Evolutionary conservation across 2,329 filamentous ascomycete genomes (phyloP).

Genomic region (Chaetomium strumarium): DNA sequence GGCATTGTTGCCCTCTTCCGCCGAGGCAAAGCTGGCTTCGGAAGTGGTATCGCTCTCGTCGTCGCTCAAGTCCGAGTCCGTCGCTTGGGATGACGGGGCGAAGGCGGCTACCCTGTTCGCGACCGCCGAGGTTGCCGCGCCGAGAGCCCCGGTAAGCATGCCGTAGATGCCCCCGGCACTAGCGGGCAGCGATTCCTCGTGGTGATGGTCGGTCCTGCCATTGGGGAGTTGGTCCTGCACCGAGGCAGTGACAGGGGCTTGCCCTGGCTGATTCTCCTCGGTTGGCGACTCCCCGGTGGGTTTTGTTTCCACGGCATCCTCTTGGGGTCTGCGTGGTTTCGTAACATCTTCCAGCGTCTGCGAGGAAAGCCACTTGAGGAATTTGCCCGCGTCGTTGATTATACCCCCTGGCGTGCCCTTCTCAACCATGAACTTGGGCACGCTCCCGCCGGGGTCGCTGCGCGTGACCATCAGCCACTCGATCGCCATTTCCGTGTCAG

Average conservation of each 20-base stretch:
- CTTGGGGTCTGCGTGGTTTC: constrained; percentile 6
- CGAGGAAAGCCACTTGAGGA: constrained; percentile 64
- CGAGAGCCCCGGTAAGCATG: constrained; percentile 49
- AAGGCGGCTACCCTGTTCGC: constrained; percentile 35
- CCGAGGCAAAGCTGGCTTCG: constrained; percentile 45
- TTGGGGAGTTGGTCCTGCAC: constrained; percentile 12
- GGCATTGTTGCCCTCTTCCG: constrained; percentile 34
- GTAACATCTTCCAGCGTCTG: constrained; percentile 34
- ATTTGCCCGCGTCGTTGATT: constrained; percentile 71
- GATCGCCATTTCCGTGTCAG: constrained; percentile 42
- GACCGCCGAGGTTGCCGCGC: constrained; percentile 43
- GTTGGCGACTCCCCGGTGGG: constrained; percentile 25
- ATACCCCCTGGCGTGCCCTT: constrained; percentile 79
- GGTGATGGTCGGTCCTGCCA: constrained; percentile 12
- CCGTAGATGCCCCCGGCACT: constrained; percentile 44
- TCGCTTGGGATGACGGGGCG: constrained; percentile 26
- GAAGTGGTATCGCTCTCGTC: constrained; percentile 39
- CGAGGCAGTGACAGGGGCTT: neutral
- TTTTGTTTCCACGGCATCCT: constrained; percentile 26
- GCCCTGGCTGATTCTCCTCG: constrained; percentile 13
- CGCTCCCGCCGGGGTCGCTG: constrained; percentile 81
- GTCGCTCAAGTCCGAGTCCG: constrained; percentile 27
- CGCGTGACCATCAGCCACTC: constrained; percentile 94
- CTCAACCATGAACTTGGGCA: constrained; percentile 88
- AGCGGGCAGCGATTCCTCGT: constrained; percentile 18